phyloP scores from a whole-genome alignment of 768 basidiomycete genomes.

The Auriscalpium vulgare region DNA sequence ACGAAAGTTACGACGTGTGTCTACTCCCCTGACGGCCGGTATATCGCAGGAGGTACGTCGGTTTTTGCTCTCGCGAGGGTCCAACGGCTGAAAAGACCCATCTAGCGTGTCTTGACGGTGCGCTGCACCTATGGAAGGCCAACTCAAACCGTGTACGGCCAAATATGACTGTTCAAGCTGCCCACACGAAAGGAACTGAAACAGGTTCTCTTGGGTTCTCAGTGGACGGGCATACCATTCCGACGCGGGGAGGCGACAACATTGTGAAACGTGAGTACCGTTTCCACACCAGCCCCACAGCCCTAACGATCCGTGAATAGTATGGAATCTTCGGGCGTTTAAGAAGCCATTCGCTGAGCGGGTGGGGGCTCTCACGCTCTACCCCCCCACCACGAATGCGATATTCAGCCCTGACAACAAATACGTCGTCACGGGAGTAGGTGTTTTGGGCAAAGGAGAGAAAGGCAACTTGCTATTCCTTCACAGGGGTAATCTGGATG shows the following conservation, averaged over 20 bases:
- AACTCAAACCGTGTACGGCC: slow-evolving; percentile 91
- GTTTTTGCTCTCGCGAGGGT: background rate
- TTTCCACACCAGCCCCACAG: background rate
- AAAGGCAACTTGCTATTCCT: slow-evolving; percentile 70
- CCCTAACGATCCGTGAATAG: slow-evolving; percentile 31
- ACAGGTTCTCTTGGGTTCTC: slow-evolving; percentile 86
- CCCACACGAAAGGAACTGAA: slow-evolving; percentile 80
- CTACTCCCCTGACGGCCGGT: slow-evolving; percentile 84
- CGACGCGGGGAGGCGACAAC: slow-evolving; percentile 90
- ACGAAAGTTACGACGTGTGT: slow-evolving; percentile 85
- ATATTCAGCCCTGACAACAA: slow-evolving; percentile 94
- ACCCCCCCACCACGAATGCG: slow-evolving; percentile 90
- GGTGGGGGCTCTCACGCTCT: slow-evolving; percentile 61
- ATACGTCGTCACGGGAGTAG: slow-evolving; percentile 78
- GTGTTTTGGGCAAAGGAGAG: slow-evolving; percentile 56
- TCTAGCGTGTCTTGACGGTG: slow-evolving; percentile 83
- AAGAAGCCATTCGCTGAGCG: slow-evolving; percentile 79
- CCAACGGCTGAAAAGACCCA: background rate
- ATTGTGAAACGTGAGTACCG: slow-evolving; percentile 81
- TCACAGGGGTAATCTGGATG: slow-evolving; percentile 58
- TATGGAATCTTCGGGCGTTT: slow-evolving; percentile 92
- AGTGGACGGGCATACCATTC: slow-evolving; percentile 75
- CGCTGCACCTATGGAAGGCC: slow-evolving; percentile 89
- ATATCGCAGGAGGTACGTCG: slow-evolving; percentile 79
- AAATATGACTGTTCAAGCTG: slow-evolving; percentile 76